Conservation (phyloP, 2,329 filamentous ascomycete genomes). For the Penicillium brasilianum region DNA sequence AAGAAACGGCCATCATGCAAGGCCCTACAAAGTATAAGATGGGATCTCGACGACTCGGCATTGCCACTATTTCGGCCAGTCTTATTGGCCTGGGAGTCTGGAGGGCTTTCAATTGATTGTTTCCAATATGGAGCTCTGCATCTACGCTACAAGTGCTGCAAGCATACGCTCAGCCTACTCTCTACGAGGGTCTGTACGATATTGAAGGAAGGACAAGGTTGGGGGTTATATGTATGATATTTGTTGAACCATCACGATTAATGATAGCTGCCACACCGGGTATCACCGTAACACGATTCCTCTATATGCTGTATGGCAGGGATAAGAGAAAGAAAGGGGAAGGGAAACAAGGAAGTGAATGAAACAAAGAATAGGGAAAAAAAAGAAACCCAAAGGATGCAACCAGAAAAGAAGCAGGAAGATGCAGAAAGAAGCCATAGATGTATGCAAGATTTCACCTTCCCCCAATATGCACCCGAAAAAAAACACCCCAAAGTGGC, state of each 20-base stretch:
- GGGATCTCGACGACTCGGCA: slow-evolving; percentile 69
- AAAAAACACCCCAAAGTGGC: slow-evolving; percentile 31
- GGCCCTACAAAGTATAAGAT: slow-evolving; percentile 75
- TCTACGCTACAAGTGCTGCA: not conserved
- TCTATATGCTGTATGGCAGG: slow-evolving; percentile 41
- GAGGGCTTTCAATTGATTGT: slow-evolving; percentile 63
- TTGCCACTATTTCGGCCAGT: slow-evolving; percentile 69
- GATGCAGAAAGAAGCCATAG: slow-evolving; percentile 29
- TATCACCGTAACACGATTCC: slow-evolving; percentile 43
- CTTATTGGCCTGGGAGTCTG: slow-evolving; percentile 74
- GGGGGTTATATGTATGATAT: slow-evolving; percentile 21
- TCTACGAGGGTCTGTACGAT: not conserved
- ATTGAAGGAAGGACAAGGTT: not conserved
- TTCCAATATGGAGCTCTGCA: not conserved
- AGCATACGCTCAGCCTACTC: not conserved
- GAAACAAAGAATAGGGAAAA: not conserved
- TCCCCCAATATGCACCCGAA: slow-evolving; percentile 40
- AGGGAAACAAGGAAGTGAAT: slow-evolving; percentile 17
- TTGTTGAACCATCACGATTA: slow-evolving; percentile 26
- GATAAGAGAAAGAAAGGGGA: slow-evolving; percentile 22
- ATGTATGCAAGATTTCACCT: slow-evolving; percentile 41
- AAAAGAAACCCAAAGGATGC: slow-evolving; percentile 17
- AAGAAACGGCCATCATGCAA: slow-evolving; percentile 65
- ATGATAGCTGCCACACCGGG: slow-evolving; percentile 40
- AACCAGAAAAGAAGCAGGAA: slow-evolving; percentile 17